Conservation (phyloP, 805 yeast genomes). For the Blastobotrys chiropterorum region DNA sequence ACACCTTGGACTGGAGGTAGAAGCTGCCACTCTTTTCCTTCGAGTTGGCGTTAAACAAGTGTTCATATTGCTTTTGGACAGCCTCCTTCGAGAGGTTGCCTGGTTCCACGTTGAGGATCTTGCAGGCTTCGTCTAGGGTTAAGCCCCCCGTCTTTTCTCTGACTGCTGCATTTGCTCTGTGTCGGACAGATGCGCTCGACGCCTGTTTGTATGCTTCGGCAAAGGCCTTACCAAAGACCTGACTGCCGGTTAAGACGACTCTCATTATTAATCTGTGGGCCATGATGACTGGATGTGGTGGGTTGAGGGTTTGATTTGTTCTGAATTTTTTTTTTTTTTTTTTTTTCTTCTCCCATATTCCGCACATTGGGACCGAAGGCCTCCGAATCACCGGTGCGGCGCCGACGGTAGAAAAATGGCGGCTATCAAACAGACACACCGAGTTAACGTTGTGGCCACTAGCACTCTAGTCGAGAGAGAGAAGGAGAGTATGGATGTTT, state of each 20-base stretch:
- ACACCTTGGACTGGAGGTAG: constrained; percentile 87
- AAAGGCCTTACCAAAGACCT: constrained; percentile 93
- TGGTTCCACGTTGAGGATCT: constrained; percentile 75
- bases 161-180: constrained; percentile 44
- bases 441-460: too few relatives aligned
- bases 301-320: too few relatives aligned
- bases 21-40: constrained; percentile 96
- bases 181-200: constrained; percentile 75
- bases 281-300: constrained; percentile 27
- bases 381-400: background rate
- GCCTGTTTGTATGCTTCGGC: constrained; percentile 97
- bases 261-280: constrained; percentile 90
- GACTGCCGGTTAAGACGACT: constrained; percentile 89
- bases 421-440: too few relatives aligned
- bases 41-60: constrained; percentile 80
- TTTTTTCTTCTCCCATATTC: background rate
- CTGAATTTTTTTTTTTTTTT: constrained; percentile 1
- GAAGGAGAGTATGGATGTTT: too few relatives aligned
- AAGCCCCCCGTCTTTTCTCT: constrained; percentile 60
- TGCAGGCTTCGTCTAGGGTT: constrained; percentile 81
- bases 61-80: constrained; percentile 65
- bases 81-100: constrained; percentile 43
- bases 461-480: too few relatives aligned
- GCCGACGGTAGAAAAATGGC: background rate
- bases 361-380: background rate